Evolutionary conservation across 2,329 filamentous ascomycete species (phyloP).

Genomic region (Fusarium torreyae): DNA sequence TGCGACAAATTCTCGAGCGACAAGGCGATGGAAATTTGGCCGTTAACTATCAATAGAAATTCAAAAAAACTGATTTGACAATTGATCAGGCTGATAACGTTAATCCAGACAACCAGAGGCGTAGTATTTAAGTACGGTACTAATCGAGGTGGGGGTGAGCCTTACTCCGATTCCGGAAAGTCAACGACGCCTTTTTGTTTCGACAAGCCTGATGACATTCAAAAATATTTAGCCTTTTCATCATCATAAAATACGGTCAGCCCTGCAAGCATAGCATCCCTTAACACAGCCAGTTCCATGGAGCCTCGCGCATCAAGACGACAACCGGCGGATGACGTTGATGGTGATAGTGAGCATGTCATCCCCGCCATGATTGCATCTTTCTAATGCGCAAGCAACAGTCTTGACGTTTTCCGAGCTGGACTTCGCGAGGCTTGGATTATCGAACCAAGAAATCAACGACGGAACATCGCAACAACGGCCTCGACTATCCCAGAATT

Average conservation of each 20-base stretch:
- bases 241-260: background rate
- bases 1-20: background rate
- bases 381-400: constrained; percentile 15
- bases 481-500: background rate
- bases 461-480: background rate
- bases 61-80: background rate
- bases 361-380: background rate
- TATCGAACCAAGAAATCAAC: background rate
- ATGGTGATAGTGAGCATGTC: constrained; percentile 29
- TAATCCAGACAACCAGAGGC: background rate
- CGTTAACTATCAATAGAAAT: background rate
- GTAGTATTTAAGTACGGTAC: background rate
- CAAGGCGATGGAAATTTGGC: background rate
- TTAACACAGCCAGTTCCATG: background rate
- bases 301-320: background rate
- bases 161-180: constrained; percentile 36
- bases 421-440: constrained; percentile 36
- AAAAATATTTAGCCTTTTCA: background rate
- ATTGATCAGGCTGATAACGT: too few species aligned
- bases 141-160: constrained; percentile 20
- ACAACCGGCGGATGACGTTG: constrained; percentile 21
- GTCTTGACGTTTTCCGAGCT: constrained; percentile 39
- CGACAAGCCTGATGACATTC: constrained; percentile 10
- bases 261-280: too few species aligned
- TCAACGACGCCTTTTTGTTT: constrained; percentile 13